Evolutionary conservation across 805 yeast species (phyloP).

Genomic region (Blastobotrys americana): DNA sequence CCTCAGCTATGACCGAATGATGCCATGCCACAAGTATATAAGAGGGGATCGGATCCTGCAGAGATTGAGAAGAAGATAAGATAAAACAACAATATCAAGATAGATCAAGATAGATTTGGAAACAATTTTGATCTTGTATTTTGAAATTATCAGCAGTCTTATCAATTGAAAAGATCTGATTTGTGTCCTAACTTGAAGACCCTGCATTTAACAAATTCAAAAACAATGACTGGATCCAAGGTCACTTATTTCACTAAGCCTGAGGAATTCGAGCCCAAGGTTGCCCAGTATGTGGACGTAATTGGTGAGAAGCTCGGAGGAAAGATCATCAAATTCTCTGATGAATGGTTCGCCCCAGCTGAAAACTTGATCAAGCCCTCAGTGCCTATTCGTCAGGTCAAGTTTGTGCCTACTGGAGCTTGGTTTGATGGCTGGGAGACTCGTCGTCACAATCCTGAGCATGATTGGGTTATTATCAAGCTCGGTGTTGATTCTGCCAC

Average conservation of each 20-base stretch:
- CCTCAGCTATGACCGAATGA: background rate
- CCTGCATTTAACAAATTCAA: too few species aligned
- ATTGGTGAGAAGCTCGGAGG: conserved; percentile 84
- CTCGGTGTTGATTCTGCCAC: conserved; percentile 80
- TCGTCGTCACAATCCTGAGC: conserved; percentile 79
- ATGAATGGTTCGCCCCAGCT: conserved; percentile 96
- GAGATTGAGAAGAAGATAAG: too few species aligned
- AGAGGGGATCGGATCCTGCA: too few species aligned
- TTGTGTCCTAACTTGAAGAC: background rate
- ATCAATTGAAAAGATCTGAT: too few species aligned
- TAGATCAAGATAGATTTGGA: too few species aligned
- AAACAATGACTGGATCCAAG: background rate
- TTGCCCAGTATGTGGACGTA: conserved; percentile 43
- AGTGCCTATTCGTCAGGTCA: conserved; percentile 73
- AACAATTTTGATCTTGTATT: too few species aligned
- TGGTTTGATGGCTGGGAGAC: conserved; percentile 99
- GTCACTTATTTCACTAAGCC: background rate
- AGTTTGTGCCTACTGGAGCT: conserved; percentile 79
- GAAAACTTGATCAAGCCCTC: conserved; percentile 74
- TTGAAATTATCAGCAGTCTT: too few species aligned
- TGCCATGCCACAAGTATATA: too few species aligned
- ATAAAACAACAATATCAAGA: too few species aligned
- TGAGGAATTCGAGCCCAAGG: conserved; percentile 16
- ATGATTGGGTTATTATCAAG: conserved; percentile 79
- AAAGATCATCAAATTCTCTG: conserved; percentile 57